Percentiles rank a stretch among this genome's conserved stretches.
Evolutionary conservation across 345 rosid species (phyloP).

Genomic region (Durio zibethinus): DNA sequence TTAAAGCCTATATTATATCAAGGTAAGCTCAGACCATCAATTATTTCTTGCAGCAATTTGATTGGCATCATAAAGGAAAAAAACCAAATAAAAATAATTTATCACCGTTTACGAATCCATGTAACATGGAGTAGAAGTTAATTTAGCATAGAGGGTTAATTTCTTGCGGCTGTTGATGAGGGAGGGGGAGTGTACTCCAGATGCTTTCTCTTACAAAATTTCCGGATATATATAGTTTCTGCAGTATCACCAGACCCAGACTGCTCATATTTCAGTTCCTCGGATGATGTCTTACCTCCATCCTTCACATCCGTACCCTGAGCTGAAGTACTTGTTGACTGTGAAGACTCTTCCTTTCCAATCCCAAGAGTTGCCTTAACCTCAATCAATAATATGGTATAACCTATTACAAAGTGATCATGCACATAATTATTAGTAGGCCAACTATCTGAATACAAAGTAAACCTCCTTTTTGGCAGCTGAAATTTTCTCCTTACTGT

Average conservation of each 20-base stretch:
- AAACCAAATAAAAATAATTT: too few relatives aligned
- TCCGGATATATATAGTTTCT: conserved; percentile 61
- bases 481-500: conserved; percentile 68
- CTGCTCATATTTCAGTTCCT: conserved; percentile 44
- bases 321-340: conserved; percentile 40
- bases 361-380: conserved; percentile 65
- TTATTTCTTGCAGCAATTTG: neutral
- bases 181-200: conserved; percentile 71
- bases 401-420: neutral
- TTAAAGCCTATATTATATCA: too few relatives aligned
- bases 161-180: conserved; percentile 63
- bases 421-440: conserved; percentile 4
- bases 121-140: too few relatives aligned
- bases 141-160: too few relatives aligned
- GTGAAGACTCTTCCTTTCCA: conserved; percentile 52
- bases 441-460: conserved; percentile 15
- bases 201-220: conserved; percentile 72
- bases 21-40: neutral
- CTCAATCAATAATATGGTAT: conserved; percentile 33
- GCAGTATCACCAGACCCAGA: conserved; percentile 41
- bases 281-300: conserved; percentile 42
- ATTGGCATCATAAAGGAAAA: neutral
- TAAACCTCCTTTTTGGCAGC: conserved; percentile 88
- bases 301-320: conserved; percentile 30
- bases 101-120: too few relatives aligned